A percentile compares a stretch with the other conserved stretches of the same genome.
Conservation (phyloP, 768 basidiomycete genomes). For the Fibroporia radiculosa region DNA sequence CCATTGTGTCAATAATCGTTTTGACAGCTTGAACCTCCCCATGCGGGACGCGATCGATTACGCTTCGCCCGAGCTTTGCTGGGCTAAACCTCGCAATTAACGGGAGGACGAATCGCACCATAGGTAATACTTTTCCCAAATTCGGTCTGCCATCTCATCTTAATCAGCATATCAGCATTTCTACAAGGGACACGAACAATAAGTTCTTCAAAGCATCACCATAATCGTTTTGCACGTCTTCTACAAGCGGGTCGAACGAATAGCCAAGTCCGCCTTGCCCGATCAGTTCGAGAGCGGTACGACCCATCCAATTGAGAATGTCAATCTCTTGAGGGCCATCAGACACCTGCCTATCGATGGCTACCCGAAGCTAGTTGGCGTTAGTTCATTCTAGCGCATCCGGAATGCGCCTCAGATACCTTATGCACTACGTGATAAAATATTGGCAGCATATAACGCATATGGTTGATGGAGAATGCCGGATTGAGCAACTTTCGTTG, state of each 20-base stretch:
- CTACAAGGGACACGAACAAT: constrained; percentile 20
- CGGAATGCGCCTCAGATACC: no score
- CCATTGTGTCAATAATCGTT: constrained; percentile 5
- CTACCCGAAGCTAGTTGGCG: constrained; percentile 12
- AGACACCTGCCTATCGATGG: constrained; percentile 5
- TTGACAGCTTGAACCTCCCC: constrained; percentile 6
- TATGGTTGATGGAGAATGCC: constrained; percentile 15
- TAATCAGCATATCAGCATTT: not conserved
- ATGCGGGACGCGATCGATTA: no score
- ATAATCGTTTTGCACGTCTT: constrained; percentile 16
- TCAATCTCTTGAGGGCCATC: constrained; percentile 12
- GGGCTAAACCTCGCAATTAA: not conserved
- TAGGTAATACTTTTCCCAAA: no score
- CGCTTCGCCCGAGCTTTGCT: no score
- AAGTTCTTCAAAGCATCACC: constrained; percentile 6
- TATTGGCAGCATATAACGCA: constrained; percentile 12
- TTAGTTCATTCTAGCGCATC: constrained; percentile 15
- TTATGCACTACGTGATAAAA: constrained; percentile 7
- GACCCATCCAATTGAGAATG: constrained; percentile 21
- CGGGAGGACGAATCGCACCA: not conserved
- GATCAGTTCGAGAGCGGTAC: constrained; percentile 28
- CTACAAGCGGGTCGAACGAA: constrained; percentile 29
- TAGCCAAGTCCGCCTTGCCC: constrained; percentile 39
- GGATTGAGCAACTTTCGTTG: constrained; percentile 24
- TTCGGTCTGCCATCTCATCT: not conserved